phyloP scores from a whole-genome alignment of 352 stramenopile genomes.

The Aphanomyces astaci region DNA sequence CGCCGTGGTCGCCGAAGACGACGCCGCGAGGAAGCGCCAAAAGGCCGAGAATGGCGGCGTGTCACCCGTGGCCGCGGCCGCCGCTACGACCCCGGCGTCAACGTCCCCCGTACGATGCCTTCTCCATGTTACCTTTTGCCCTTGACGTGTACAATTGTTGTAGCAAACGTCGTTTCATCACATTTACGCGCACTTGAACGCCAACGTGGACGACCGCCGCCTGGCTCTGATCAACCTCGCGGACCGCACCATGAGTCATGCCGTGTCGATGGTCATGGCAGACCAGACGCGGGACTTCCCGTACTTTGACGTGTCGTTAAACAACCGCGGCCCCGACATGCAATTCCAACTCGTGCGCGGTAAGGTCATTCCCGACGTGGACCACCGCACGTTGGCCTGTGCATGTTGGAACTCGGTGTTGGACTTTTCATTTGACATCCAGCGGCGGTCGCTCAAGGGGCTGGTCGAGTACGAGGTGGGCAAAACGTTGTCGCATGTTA shows the following conservation, averaged over 20 bases:
- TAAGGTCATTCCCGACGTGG: conserved; percentile 46
- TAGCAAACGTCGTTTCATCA: conserved; percentile 3
- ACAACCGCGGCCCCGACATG: conserved; percentile 68
- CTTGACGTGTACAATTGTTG: not conserved
- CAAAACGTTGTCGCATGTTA: not conserved
- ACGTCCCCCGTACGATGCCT: not conserved
- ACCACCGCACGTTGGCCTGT: conserved; percentile 50
- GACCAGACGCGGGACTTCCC: conserved; percentile 39
- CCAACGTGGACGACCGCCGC: conserved; percentile 45
- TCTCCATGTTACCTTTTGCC: not conserved
- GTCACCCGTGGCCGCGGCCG: not conserved
- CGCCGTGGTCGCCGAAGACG: conserved; percentile 29
- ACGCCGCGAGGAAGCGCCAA: not conserved
- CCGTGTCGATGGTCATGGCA: conserved; percentile 13
- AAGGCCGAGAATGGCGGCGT: not conserved
- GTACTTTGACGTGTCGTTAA: conserved; percentile 70
- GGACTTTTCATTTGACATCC: conserved; percentile 66
- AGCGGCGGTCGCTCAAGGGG: conserved; percentile 40
- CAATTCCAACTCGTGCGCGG: conserved; percentile 70
- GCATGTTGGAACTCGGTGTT: conserved; percentile 70
- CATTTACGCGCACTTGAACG: conserved; percentile 1
- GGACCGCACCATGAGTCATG: conserved; percentile 43
- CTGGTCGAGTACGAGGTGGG: conserved; percentile 54
- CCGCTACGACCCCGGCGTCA: not conserved
- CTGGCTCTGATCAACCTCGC: conserved; percentile 46